A percentile compares a stretch with the other conserved stretches of the same genome.
These are phyloP conservation scores for Paramyrothecium sp. DNA, from an alignment of 2,329 filamentous ascomycete genomes.

Conservation along the genomic window DNA sequence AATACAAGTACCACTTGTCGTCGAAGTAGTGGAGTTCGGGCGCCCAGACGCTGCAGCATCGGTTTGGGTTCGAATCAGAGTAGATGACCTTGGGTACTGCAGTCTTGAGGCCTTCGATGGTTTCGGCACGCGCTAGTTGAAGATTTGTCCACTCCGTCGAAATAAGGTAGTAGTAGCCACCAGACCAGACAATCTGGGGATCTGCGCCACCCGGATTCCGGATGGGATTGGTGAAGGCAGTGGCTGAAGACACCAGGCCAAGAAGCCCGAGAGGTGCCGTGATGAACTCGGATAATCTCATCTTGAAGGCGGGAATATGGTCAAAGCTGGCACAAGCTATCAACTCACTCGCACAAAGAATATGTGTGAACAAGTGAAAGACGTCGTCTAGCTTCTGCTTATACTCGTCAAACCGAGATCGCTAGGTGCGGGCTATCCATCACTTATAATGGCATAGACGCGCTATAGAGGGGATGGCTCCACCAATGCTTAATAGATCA, in stretches of 20 bases:
- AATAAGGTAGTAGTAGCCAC: slow-evolving; percentile 56
- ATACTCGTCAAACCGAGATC: too few species aligned
- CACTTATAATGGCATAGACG: too few species aligned
- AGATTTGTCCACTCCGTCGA: slow-evolving; percentile 56
- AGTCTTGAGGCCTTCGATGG: slow-evolving; percentile 53
- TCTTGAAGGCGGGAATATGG: not conserved
- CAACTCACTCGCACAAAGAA: too few species aligned
- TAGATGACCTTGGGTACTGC: slow-evolving; percentile 50
- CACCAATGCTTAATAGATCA: too few species aligned
- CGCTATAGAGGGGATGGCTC: too few species aligned
- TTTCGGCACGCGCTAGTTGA: slow-evolving; percentile 51
- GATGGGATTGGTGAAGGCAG: slow-evolving; percentile 51
- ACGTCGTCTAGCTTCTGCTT: too few species aligned
- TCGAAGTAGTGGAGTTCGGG: slow-evolving; percentile 53
- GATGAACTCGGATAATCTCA: slow-evolving; percentile 4
- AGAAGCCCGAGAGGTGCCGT: slow-evolving; percentile 6
- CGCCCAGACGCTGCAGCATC: slow-evolving; percentile 58
- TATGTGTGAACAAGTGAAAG: too few species aligned
- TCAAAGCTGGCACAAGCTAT: too few species aligned
- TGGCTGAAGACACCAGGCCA: slow-evolving; percentile 13
- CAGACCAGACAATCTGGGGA: slow-evolving; percentile 49
- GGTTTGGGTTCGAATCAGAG: slow-evolving; percentile 40
- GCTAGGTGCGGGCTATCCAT: too few species aligned
- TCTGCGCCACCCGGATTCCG: slow-evolving; percentile 48
- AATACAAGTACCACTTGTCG: slow-evolving; percentile 55